These are phyloP conservation scores for Colletotrichum tanaceti DNA, from an alignment of 2,329 filamentous ascomycete species.

Conservation along the genomic window DNA sequence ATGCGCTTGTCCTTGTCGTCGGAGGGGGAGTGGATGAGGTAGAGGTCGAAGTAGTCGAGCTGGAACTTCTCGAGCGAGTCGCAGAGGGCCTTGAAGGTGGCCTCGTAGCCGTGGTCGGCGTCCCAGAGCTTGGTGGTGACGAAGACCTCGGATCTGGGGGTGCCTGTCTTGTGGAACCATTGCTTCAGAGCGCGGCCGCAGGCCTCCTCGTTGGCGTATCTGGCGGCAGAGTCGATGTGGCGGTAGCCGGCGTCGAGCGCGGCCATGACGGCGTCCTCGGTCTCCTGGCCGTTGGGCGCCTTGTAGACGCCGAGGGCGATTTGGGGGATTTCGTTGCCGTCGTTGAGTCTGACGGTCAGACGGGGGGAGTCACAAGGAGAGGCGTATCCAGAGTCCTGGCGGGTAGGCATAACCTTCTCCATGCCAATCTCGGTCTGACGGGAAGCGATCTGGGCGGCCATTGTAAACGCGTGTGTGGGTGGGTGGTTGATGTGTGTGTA, in stretches of 20 bases:
- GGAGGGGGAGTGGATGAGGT: slow-evolving; percentile 72
- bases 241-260: slow-evolving; percentile 62
- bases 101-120: slow-evolving; percentile 47
- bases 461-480: slow-evolving; percentile 17
- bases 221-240: slow-evolving; percentile 62
- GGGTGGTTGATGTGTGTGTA: slow-evolving; percentile 2
- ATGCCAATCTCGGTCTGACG: slow-evolving; percentile 38
- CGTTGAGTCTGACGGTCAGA: slow-evolving; percentile 50
- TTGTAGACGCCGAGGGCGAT: slow-evolving; percentile 69
- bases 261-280: slow-evolving; percentile 49
- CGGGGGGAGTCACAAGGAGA: slow-evolving; percentile 39
- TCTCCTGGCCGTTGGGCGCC: slow-evolving; percentile 57
- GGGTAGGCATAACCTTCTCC: slow-evolving; percentile 39
- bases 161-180: slow-evolving; percentile 46
- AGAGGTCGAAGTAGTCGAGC: slow-evolving; percentile 64
- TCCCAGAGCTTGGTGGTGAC: slow-evolving; percentile 55
- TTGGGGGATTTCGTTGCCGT: slow-evolving; percentile 52
- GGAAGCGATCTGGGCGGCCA: slow-evolving; percentile 38
- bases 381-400: slow-evolving; percentile 40
- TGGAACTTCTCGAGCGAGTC: slow-evolving; percentile 59
- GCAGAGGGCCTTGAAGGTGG: slow-evolving; percentile 52
- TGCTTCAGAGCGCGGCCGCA: slow-evolving; percentile 59
- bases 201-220: slow-evolving; percentile 56
- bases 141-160: slow-evolving; percentile 51
- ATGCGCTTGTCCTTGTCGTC: slow-evolving; percentile 73